Percentiles rank a stretch among this genome's conserved stretches.
These are phyloP conservation scores for Dothistroma pini DNA, from an alignment of 2,329 filamentous ascomycete genomes.

Conservation along the genomic window DNA sequence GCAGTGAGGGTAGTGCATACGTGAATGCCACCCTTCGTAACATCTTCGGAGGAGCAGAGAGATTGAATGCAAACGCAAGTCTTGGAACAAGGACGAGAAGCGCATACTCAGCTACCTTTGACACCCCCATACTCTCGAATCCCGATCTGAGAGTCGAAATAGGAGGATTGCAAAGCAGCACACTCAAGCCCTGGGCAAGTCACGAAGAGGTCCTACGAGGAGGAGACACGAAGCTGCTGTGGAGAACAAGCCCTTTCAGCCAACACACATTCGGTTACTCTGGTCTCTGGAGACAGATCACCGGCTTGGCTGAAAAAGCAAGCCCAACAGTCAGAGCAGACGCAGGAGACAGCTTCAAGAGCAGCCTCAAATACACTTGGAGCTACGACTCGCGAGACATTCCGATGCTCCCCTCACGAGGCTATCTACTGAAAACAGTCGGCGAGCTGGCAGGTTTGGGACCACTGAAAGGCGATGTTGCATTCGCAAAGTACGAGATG, in stretches of 20 bases:
- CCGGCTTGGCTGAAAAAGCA: constrained; percentile 68
- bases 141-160: constrained; percentile 75
- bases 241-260: constrained; percentile 58
- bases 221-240: constrained; percentile 71
- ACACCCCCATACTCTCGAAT: constrained; percentile 77
- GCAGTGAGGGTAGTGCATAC: constrained; percentile 90
- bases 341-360: constrained; percentile 89
- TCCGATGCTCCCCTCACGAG: constrained; percentile 75
- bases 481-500: constrained; percentile 89
- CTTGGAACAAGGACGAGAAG: constrained; percentile 86
- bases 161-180: constrained; percentile 75
- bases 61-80: constrained; percentile 79
- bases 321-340: constrained; percentile 79
- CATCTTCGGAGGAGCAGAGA: constrained; percentile 90
- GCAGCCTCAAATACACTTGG: constrained; percentile 77
- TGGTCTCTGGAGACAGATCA: constrained; percentile 83
- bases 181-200: constrained; percentile 86
- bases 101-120: constrained; percentile 82
- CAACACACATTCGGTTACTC: constrained; percentile 77
- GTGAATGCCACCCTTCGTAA: constrained; percentile 84
- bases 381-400: constrained; percentile 77
- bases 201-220: constrained; percentile 88
- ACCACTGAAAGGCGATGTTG: constrained; percentile 78
- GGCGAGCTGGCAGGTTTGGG: constrained; percentile 37
- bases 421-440: constrained; percentile 53